Conservation (phyloP, 2,329 filamentous ascomycete genomes). For the Tolypocladium inflatum region DNA sequence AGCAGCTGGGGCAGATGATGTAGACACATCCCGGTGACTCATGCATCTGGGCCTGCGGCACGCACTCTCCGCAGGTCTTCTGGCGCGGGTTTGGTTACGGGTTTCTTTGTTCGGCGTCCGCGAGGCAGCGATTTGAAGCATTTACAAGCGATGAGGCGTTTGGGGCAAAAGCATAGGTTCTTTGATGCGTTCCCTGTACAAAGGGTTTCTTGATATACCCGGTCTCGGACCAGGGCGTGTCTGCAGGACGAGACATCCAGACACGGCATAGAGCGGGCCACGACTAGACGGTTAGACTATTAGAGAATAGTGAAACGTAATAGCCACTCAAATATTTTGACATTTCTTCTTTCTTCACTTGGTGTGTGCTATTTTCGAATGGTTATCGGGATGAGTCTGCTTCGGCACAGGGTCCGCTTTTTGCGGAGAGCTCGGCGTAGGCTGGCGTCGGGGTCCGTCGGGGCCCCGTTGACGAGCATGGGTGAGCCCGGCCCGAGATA, state of each 20-base stretch:
- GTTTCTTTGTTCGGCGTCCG: neutral
- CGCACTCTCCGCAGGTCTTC: neutral
- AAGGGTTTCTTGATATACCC: neutral
- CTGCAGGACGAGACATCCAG: neutral
- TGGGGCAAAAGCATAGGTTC: neutral
- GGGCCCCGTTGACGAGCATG: neutral
- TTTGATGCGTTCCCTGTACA: neutral
- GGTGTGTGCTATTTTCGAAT: neutral
- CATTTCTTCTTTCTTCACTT: neutral
- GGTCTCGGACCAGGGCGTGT: neutral
- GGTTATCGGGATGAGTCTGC: neutral
- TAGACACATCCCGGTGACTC: neutral
- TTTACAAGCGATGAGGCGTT: neutral
- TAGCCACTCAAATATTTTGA: neutral
- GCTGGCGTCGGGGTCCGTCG: neutral
- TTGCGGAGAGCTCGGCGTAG: neutral
- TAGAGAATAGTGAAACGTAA: neutral
- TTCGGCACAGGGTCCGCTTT: neutral
- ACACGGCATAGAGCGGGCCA: neutral
- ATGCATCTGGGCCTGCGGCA: neutral
- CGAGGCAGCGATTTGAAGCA: neutral
- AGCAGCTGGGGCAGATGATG: conserved; percentile 5
- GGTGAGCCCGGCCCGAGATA: neutral
- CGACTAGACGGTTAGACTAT: neutral
- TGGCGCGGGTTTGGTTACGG: neutral